Conservation (phyloP, 148 eudicot genomes). For the Silene conica region DNA sequence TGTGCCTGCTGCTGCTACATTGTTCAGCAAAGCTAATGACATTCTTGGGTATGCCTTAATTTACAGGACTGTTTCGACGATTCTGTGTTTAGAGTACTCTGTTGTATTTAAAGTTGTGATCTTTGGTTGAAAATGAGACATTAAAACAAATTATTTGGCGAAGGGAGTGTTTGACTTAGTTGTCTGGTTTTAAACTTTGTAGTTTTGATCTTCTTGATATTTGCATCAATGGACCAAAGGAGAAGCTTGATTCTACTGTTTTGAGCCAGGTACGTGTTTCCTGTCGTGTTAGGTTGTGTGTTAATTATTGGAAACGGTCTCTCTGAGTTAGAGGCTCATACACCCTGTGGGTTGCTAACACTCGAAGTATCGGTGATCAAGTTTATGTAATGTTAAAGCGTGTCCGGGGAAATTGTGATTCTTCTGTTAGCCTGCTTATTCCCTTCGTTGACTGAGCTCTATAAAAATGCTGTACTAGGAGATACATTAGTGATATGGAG, state of each 20-base stretch:
- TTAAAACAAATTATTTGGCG: too few relatives aligned
- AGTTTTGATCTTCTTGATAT: constrained; percentile 88
- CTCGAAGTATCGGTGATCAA: not conserved
- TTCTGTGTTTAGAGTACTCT: not conserved
- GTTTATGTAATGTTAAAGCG: not conserved
- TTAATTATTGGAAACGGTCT: not conserved
- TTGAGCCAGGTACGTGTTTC: constrained; percentile 68
- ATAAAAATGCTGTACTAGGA: not conserved
- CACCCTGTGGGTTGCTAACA: not conserved
- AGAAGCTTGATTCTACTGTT: constrained; percentile 88
- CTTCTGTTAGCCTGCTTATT: not conserved
- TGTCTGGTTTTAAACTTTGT: constrained; percentile 15
- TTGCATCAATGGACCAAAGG: constrained; percentile 88
- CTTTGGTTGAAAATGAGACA: too few relatives aligned
- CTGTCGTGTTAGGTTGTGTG: not conserved
- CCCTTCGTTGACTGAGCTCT: not conserved
- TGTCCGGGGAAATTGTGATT: not conserved
- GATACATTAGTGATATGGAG: not conserved
- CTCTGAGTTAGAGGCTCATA: not conserved
- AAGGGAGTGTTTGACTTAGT: not conserved
- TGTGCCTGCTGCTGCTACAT: constrained; percentile 83
- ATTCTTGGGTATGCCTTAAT: constrained; percentile 60
- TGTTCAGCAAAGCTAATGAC: constrained; percentile 83
- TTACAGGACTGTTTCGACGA: not conserved
- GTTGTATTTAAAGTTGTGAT: not conserved